phyloP scores from a whole-genome alignment of 441 rosid species.

The Bruguiera hainesii region DNA sequence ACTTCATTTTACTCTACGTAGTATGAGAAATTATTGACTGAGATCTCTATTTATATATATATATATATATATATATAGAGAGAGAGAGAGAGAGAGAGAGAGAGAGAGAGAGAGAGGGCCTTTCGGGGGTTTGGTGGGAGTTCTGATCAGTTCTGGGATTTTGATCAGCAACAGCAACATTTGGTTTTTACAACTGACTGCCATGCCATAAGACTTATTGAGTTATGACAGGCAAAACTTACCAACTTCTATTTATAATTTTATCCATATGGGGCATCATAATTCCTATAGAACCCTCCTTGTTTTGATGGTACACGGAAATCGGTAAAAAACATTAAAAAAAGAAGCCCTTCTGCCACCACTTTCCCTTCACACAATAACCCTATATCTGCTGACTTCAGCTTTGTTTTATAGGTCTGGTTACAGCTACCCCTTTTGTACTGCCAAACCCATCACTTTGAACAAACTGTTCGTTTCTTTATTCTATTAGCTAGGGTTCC shows the following conservation, averaged over 20 bases:
- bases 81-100: conserved; percentile 11
- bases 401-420: conserved; percentile 19
- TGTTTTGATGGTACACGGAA: conserved; percentile 23
- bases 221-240: conserved; percentile 10
- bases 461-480: background rate
- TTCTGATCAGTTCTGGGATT: conserved; percentile 17
- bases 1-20: conserved; percentile 27
- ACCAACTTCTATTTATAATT: conserved; percentile 3
- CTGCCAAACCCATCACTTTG: conserved; percentile 13
- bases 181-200: too few species aligned
- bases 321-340: background rate
- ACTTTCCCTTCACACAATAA: conserved; percentile 6
- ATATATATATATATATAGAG: too few species aligned
- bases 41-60: conserved; percentile 16
- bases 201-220: too few species aligned
- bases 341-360: background rate
- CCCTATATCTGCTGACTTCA: conserved; percentile 31
- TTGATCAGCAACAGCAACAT: too few species aligned
- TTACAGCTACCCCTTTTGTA: conserved; percentile 13
- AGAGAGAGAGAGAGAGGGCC: conserved; percentile 9
- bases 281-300: conserved; percentile 15
- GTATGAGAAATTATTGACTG: conserved; percentile 19
- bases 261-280: conserved; percentile 27
- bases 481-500: conserved; percentile 8
- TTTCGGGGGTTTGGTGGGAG: background rate